A percentile compares a stretch with the other conserved stretches of the same genome.
Evolutionary conservation across 371 early-diverging fungal genomes (phyloP).

Genomic region (Actinomortierella wolfii): DNA sequence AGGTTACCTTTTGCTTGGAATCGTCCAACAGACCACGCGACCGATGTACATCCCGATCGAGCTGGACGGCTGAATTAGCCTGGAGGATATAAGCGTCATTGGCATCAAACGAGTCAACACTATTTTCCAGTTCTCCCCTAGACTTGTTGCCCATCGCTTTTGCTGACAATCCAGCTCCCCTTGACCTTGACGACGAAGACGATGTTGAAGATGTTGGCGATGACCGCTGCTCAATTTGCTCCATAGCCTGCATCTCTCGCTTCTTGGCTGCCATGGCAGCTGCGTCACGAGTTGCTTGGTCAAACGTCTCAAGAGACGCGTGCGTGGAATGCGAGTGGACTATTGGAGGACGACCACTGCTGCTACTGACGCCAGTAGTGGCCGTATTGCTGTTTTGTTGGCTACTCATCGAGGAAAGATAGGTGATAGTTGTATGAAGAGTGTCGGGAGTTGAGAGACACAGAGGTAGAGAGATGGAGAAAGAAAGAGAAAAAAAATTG

Average conservation of each 20-base stretch:
- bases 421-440: no score
- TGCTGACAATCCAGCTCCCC: background rate
- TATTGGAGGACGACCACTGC: no score
- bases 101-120: background rate
- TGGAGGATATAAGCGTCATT: constrained; percentile 7
- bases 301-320: constrained; percentile 35
- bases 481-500: no score
- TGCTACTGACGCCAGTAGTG: no score
- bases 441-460: no score
- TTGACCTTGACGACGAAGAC: no score
- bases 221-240: background rate
- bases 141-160: background rate
- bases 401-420: no score
- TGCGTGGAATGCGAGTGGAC: constrained; percentile 25
- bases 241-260: background rate
- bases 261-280: background rate
- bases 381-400: no score
- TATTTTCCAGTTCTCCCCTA: no score
- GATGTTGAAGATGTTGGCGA: no score
- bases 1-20: constrained; percentile 22
- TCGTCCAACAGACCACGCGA: constrained; percentile 30
- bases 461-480: no score
- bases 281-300: constrained; percentile 33
- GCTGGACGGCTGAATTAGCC: constrained; percentile 28
- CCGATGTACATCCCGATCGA: constrained; percentile 32